Evolutionary conservation across 768 basidiomycete species (phyloP), one percentile per base, ranked within the genome.

Genomic region (Lactifluus volemus): DNA sequence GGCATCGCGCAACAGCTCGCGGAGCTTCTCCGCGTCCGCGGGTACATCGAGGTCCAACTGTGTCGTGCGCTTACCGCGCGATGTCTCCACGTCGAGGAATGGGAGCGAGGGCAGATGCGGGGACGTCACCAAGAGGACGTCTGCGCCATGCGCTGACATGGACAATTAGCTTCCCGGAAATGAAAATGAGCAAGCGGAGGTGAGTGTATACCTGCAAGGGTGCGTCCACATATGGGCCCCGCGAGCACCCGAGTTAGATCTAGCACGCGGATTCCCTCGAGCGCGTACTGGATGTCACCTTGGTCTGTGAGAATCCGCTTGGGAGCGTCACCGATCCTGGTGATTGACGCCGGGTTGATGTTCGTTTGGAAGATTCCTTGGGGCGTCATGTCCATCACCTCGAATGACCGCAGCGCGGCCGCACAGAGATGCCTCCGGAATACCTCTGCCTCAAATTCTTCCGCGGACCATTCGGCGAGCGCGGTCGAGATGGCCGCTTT

Each of bases 181-280:
- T 25, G 25, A 25, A 25, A 25, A 25, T 2, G 25, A 25, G 25
- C 25, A 25, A 25, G 25, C 25, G n/a, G 5, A 44, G 12, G 4
- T 17, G 57, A 67, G 12, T 10, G 11, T 11, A 38, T 55, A 82
- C 84, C 81, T 61, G 84, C 84, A 15, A 85, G 76, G 0, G 81
- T 76, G 21, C 81, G 73, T 1, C 83, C 84, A 42, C 78, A 79
- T 10, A 81, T 70, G 0, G 84, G 83, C 5, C 83, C 84, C 4
- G 83, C 82, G 39, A 85, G 71, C 0, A 84, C 81, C 34, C 84
- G 71, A 36, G 79, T 84, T 34, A 85, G 68, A 68, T 86, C 84
- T n/a, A 85, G 70, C 1, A 83, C 79, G 8, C 78, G 74, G 6
- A 85, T 73, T 0, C 79, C 79, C 15, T 78, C 74, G 36, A 84